A percentile compares a stretch with the other conserved stretches of the same genome.
Conservation (phyloP, 306 rosid genomes). For the apple (Malus domestica) region ASM211411v1 NC_041802.1:29045001-29045500, state of each 20-base stretch:
- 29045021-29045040: too few species aligned
- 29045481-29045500: too few species aligned
- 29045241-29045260: not conserved
- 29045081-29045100: not conserved
- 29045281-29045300: not conserved
- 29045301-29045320: not conserved
- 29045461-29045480: too few species aligned
- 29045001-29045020: too few species aligned
- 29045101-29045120: not conserved
- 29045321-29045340: not conserved
- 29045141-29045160: not conserved
- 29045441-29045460: too few species aligned
- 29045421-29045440: accelerated
- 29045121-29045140: not conserved
- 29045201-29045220: not conserved
- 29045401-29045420: not conserved
- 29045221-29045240: not conserved
- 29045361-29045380: not conserved
- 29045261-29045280: not conserved
- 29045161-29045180: not conserved
- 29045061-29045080: not conserved
- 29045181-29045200: not conserved
- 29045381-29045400: too few species aligned
- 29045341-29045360: not conserved
- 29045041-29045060: not conserved